A percentile compares a stretch with the other conserved stretches of the same genome.
Evolutionary conservation across 345 rosid genomes (phyloP).

Genomic region (Turnera subulata): DNA sequence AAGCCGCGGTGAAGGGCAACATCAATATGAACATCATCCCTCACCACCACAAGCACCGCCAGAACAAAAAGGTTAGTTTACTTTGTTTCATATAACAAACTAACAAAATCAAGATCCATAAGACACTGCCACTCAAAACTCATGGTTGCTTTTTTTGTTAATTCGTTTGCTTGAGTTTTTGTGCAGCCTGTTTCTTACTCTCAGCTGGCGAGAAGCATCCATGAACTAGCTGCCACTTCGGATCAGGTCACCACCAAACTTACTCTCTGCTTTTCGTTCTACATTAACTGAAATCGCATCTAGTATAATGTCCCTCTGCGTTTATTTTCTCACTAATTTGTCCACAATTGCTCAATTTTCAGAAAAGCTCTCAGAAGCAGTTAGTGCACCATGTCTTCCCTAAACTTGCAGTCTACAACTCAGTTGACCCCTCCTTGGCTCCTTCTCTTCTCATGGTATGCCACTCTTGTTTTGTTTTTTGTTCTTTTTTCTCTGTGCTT

Average conservation of each 20-base stretch:
- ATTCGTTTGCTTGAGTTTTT: background rate
- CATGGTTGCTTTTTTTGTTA: too few species aligned
- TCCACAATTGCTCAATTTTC: constrained; percentile 8
- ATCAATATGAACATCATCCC: constrained; percentile 63
- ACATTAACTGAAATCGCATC: background rate
- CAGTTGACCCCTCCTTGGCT: constrained; percentile 97
- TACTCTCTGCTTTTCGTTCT: constrained; percentile 3
- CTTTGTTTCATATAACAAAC: too few species aligned
- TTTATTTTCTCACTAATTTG: constrained; percentile 9
- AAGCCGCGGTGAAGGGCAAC: constrained; percentile 71
- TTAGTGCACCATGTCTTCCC: constrained; percentile 90
- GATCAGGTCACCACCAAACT: constrained; percentile 59
- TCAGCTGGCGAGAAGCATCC: constrained; percentile 98
- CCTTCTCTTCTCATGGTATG: constrained; percentile 99
- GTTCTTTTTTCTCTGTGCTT: background rate
- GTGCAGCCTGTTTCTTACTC: constrained; percentile 93
- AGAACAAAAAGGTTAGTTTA: constrained; percentile 31
- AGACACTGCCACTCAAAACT: too few species aligned
- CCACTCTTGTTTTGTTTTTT: background rate
- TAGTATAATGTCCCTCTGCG: background rate
- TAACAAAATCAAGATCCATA: too few species aligned
- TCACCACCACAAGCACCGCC: constrained; percentile 66
- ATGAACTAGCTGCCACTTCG: constrained; percentile 89
- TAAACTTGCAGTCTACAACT: constrained; percentile 95
- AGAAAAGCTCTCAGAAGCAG: constrained; percentile 95